Conservation (phyloP, 768 basidiomycete genomes). For the Lyophyllum atratum region DNA sequence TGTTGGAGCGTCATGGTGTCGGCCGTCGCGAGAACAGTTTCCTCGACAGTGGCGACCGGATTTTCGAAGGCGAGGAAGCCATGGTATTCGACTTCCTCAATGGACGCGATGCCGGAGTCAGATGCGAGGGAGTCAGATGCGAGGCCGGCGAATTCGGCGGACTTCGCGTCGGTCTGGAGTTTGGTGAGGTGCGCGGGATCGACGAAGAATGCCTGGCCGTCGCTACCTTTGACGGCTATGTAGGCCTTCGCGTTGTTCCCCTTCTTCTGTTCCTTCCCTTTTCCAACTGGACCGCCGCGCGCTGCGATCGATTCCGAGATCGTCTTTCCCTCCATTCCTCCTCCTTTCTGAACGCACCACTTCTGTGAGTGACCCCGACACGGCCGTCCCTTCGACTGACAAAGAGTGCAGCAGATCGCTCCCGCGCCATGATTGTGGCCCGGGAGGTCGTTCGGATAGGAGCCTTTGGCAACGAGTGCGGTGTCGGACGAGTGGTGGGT, state of each 20-base stretch:
- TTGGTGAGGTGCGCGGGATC: background rate
- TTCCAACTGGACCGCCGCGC: too few relatives aligned
- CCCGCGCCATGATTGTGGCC: background rate
- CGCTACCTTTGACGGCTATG: background rate
- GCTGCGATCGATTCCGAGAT: background rate
- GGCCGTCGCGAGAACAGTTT: too few relatives aligned
- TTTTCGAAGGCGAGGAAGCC: background rate
- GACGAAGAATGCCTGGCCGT: background rate
- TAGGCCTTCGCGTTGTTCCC: too few relatives aligned
- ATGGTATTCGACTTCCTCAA: slow-evolving; percentile 18
- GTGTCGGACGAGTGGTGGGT: background rate
- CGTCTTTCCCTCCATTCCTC: background rate
- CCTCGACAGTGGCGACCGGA: slow-evolving; percentile 15
- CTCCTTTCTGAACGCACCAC: background rate
- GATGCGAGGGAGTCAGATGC: background rate
- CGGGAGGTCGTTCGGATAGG: too few relatives aligned
- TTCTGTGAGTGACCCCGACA: background rate
- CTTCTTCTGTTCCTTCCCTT: too few relatives aligned
- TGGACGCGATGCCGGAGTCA: background rate
- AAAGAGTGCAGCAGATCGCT: background rate
- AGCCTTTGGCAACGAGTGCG: background rate
- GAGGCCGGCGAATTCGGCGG: slow-evolving; percentile 2
- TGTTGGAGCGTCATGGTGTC: too few relatives aligned
- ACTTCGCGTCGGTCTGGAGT: background rate
- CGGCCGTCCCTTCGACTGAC: background rate